Conservation (phyloP, 108 stramenopile species). For the Conticribra guillardii region DNA sequence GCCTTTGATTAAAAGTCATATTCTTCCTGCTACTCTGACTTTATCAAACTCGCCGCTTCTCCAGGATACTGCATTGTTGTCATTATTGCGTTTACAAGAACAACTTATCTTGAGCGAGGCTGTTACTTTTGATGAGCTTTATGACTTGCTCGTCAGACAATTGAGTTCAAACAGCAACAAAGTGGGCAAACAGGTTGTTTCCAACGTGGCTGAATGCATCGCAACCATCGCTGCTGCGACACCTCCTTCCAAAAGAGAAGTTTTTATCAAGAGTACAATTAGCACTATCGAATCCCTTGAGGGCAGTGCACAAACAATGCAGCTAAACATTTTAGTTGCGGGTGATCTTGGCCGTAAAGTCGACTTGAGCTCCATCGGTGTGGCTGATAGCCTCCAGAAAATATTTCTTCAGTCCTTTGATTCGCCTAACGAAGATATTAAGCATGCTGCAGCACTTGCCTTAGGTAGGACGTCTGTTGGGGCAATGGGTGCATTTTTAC, state of each 20-base stretch:
- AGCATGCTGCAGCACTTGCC: slow-evolving; percentile 94
- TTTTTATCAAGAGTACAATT: slow-evolving; percentile 56
- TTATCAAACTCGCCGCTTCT: slow-evolving; percentile 90
- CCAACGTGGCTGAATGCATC: slow-evolving; percentile 83
- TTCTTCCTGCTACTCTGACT: slow-evolving; percentile 77
- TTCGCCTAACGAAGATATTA: slow-evolving; percentile 86
- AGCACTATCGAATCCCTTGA: slow-evolving; percentile 50
- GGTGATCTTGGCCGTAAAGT: slow-evolving; percentile 91
- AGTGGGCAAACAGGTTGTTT: slow-evolving; percentile 70
- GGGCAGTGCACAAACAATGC: slow-evolving; percentile 49
- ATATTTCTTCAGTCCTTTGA: slow-evolving; percentile 83
- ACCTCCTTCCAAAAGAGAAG: slow-evolving; percentile 46
- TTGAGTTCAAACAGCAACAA: slow-evolving; percentile 45
- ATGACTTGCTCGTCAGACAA: slow-evolving; percentile 57
- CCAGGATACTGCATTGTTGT: slow-evolving; percentile 86
- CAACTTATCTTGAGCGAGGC: slow-evolving; percentile 64
- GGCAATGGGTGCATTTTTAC: slow-evolving; percentile 78
- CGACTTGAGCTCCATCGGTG: slow-evolving; percentile 65
- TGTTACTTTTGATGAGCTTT: slow-evolving; percentile 76
- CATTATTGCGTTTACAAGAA: slow-evolving; percentile 74
- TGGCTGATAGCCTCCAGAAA: slow-evolving; percentile 56
- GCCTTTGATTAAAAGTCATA: slow-evolving; percentile 52
- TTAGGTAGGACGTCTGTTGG: slow-evolving; percentile 91
- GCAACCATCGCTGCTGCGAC: slow-evolving; percentile 71
- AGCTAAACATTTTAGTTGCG: slow-evolving; percentile 85